phyloP scores from a whole-genome alignment of 192 early-diverging fungal genomes.

The Umbelopsis isabellina region DNA sequence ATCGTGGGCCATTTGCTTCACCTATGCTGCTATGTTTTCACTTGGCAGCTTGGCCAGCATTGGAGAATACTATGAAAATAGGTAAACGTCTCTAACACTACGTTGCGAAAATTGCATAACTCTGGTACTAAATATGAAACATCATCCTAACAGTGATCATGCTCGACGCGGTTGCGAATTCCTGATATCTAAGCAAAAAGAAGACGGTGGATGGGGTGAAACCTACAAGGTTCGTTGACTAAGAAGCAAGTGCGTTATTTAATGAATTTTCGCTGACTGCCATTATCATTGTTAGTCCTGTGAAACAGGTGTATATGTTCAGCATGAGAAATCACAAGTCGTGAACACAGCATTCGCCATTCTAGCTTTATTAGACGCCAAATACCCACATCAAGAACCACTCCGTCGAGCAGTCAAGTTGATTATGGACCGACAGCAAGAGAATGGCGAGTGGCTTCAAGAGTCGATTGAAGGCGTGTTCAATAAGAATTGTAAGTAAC shows the following conservation, averaged over 20 bases:
- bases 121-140: conserved; percentile 14
- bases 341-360: conserved; percentile 90
- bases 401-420: conserved; percentile 72
- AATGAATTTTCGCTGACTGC: no score
- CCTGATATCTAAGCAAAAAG: conserved; percentile 82
- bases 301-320: conserved; percentile 65
- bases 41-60: conserved; percentile 81
- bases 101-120: neutral
- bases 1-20: conserved; percentile 97
- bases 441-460: conserved; percentile 95
- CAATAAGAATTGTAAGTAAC: conserved; percentile 76
- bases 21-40: conserved; percentile 94
- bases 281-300: conserved; percentile 56
- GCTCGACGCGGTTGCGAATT: conserved; percentile 88
- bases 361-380: conserved; percentile 87
- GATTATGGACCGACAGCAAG: conserved; percentile 84
- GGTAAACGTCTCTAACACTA: conserved; percentile 44
- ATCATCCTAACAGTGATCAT: conserved; percentile 43
- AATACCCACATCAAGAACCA: conserved; percentile 73
- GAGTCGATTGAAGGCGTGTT: conserved; percentile 98
- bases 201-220: conserved; percentile 98
- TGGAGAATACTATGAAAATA: conserved; percentile 82
- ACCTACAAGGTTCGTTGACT: conserved; percentile 70
- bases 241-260: neutral
- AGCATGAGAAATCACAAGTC: conserved; percentile 82